A percentile compares a stretch with the other conserved stretches of the same genome.
Conservation (phyloP, 2,329 filamentous ascomycete species). For the Fusarium verrucosum region DNA sequence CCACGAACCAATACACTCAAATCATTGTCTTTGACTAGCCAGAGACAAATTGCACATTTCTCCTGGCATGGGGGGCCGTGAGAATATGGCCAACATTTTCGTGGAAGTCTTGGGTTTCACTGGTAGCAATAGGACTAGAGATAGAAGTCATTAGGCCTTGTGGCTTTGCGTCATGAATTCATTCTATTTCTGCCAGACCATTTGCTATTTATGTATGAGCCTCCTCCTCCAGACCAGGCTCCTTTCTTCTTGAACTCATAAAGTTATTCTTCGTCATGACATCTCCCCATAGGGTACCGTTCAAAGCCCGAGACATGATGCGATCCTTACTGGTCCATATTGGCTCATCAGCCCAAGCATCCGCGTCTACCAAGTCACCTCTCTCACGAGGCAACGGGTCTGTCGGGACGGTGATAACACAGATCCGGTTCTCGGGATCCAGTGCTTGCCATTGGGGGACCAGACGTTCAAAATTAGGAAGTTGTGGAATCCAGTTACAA, state of each 20-base stretch:
- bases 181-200: too few relatives aligned
- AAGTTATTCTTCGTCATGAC: neutral
- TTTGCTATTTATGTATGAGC: too few relatives aligned
- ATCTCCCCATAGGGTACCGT: slow-evolving; percentile 14
- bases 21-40: too few relatives aligned
- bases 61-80: too few relatives aligned
- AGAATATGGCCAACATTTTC: too few relatives aligned
- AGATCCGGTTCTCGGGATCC: slow-evolving; percentile 10
- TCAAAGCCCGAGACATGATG: slow-evolving; percentile 8
- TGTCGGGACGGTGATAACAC: neutral
- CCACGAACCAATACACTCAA: too few relatives aligned
- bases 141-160: too few relatives aligned
- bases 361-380: neutral
- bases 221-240: too few relatives aligned
- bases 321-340: slow-evolving; percentile 1
- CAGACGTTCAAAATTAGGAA: neutral
- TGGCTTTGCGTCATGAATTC: too few relatives aligned
- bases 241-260: neutral
- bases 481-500: neutral
- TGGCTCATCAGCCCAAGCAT: neutral
- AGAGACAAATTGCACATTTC: too few relatives aligned
- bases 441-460: neutral
- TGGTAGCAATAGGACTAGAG: too few relatives aligned
- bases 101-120: too few relatives aligned
- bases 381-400: neutral